A percentile compares a stretch with the other conserved stretches of the same genome.
Evolutionary conservation across 2,329 filamentous ascomycete genomes (phyloP).

Genomic region (Pseudogymnoascus sp.): DNA sequence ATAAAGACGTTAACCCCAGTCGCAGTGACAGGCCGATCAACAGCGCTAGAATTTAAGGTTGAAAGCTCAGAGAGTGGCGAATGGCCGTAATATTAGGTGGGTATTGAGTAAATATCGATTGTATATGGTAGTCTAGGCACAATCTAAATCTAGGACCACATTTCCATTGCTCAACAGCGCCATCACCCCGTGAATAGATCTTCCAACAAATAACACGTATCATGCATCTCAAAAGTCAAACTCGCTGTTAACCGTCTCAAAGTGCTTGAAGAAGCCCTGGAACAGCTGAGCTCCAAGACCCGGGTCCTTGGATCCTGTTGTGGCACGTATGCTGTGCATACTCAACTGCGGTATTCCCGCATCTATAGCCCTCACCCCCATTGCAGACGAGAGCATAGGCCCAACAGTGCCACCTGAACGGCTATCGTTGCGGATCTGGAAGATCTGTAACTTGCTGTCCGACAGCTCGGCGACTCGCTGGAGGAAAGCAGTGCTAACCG

Average conservation of each 20-base stretch:
- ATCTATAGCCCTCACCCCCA: conserved; percentile 78
- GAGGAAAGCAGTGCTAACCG: conserved; percentile 73
- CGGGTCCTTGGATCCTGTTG: conserved; percentile 76
- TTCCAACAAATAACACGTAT: not conserved
- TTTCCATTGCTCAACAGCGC: not conserved
- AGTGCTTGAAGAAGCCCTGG: conserved; percentile 80
- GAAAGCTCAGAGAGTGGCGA: not conserved
- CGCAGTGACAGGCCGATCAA: not conserved
- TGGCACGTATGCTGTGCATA: conserved; percentile 90
- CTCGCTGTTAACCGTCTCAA: conserved; percentile 75
- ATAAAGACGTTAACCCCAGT: not conserved
- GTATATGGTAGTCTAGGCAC: not conserved
- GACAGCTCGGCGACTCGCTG: conserved; percentile 68
- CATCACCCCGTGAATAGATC: not conserved
- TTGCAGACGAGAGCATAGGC: conserved; percentile 72
- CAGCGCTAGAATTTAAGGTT: conserved; percentile 5
- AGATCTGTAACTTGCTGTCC: conserved; percentile 68
- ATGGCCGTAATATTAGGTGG: not conserved
- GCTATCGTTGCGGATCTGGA: conserved; percentile 91
- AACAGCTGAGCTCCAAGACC: conserved; percentile 83
- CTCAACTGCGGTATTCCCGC: conserved; percentile 84
- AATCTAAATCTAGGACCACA: not conserved
- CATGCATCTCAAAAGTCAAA: conserved; percentile 43
- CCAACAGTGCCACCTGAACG: conserved; percentile 91
- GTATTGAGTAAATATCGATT: not conserved